Evolutionary conservation across 129 eudicot species (phyloP), one percentile per base, ranked within the genome.

Genomic region (Erigeron canadensis): DNA sequence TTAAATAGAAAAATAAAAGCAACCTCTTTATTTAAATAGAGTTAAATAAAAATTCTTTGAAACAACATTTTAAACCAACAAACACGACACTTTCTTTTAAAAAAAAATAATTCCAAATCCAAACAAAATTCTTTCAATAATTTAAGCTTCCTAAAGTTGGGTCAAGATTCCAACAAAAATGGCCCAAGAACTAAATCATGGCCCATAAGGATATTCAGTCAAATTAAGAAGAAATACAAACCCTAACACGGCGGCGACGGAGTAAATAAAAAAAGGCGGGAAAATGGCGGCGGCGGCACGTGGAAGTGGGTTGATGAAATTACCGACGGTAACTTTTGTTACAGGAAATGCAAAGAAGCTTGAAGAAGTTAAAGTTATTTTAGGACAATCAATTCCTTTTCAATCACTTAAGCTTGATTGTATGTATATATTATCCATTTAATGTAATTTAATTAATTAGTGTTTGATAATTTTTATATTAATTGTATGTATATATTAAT

Each of bases 281-380:
- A 66, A 48, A 58, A 69, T 63, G 78, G 81, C 83, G 80, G 72
- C 77, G 67, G 83, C 58, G 43, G 75, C 69, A 57, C 67, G 46
- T 17, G 82, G 80, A 1, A 39, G 64, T 21, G 85, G 85, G 5
- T 7, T 65, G 56, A 73, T 77, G 41, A 65, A 65, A 48, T 73
- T 83, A 60, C 88, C 82, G 65, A 96, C 96, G 67, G 96, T 91
- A 79, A 91, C 97, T 0, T 91, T 91, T 46, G 97, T 91, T 8
- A 91, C 97, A 0, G 97, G 97, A 62, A 91, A 91, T 80, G 85
- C 90, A 10, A 91, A 91, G 75, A 91, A 91, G 78, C 88, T 91
- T 34, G 97, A 91, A 77, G 97, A 91, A 88, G 96, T 91, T 13
- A 88, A 86, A 57, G 81, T 87, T 16, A 88, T 91, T 8, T 81